Base-by-base conservation (phyloP, 202 grass and related monocot species). In the Carex arenaria region DNA sequence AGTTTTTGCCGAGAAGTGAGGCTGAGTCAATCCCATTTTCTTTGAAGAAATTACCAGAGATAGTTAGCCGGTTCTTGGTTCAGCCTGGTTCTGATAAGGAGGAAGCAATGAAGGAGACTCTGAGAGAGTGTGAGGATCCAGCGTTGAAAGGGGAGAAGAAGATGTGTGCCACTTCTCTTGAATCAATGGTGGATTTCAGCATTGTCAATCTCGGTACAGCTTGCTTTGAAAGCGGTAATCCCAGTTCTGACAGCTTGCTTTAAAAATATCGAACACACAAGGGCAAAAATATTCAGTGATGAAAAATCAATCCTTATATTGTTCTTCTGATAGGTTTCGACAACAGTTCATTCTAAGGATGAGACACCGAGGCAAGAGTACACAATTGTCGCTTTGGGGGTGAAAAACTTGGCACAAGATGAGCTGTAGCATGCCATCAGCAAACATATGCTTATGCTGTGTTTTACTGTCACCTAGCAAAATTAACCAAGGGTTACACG, bases 161-260 rank as follows among this genome's bases (percentile, higher is more conserved):
- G 91, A 82, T 62, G 43, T 99, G 96, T 85, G 88, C 91, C 80
- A 99, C 96, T 52, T 95, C 93, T 74, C 86, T 94, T 26, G 93
- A 95, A 80, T 99, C 93, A 66, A 99, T 99, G 91, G 96, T 95
- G 10, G 89, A 99, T 78, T 95, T 99, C 89, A 86, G 79, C 62
- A 86, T 82, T 52, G 28, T 83, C 49, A 89, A 83, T 89, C 91
- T 99, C 6, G 87, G 86, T 43, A 99, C 93, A 28, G 88, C n/a
- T n/a, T n/a, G n/a, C n/a, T n/a, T n/a, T n/a, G n/a, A n/a, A n/a
- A n/a, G 86, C 89, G 65, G 78, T 59, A 57, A 90, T 32, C 23
- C 10, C 34, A 56, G 3, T 19, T 53, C 43, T 54, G 14, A 67
- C 14, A 9, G 14, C 6, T 45, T 22, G 19, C n/a, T 31, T 15